Conservation (phyloP, 2,329 filamentous ascomycete genomes). For the Decorospora gaudefroyi region DNA sequence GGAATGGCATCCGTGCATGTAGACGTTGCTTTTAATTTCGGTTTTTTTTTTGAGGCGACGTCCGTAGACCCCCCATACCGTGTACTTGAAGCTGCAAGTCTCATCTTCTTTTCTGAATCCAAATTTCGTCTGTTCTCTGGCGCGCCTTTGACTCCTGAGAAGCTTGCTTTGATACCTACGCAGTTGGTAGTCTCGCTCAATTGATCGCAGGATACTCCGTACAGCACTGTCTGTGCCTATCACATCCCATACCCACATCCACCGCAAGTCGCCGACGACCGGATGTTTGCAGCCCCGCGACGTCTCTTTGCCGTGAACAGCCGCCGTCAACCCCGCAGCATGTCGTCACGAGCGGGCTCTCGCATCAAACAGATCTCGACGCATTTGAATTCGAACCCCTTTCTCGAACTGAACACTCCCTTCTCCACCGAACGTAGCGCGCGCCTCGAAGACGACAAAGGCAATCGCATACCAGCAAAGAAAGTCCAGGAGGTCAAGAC, state of each 20-base stretch:
- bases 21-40: conserved; percentile 1
- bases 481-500: conserved; percentile 12
- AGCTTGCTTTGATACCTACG: no score
- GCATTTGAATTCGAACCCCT: conserved; percentile 61
- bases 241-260: conserved; percentile 5
- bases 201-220: background rate
- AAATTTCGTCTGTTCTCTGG: conserved; percentile 5
- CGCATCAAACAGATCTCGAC: conserved; percentile 64
- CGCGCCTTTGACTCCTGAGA: conserved; percentile 1
- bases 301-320: conserved; percentile 30
- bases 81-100: background rate
- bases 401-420: conserved; percentile 65
- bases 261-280: conserved; percentile 33
- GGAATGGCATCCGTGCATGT: conserved; percentile 7
- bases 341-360: conserved; percentile 51
- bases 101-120: background rate
- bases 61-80: conserved; percentile 4
- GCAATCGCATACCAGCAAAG: conserved; percentile 35
- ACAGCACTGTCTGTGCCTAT: conserved; percentile 3
- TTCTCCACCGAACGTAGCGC: conserved; percentile 63
- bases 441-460: conserved; percentile 59
- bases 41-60: conserved; percentile 3
- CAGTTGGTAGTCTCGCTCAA: no score
- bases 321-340: conserved; percentile 39
- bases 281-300: conserved; percentile 44